Conservation (phyloP, 208 protist genomes). For the Wallacemonas sp. region DNA sequence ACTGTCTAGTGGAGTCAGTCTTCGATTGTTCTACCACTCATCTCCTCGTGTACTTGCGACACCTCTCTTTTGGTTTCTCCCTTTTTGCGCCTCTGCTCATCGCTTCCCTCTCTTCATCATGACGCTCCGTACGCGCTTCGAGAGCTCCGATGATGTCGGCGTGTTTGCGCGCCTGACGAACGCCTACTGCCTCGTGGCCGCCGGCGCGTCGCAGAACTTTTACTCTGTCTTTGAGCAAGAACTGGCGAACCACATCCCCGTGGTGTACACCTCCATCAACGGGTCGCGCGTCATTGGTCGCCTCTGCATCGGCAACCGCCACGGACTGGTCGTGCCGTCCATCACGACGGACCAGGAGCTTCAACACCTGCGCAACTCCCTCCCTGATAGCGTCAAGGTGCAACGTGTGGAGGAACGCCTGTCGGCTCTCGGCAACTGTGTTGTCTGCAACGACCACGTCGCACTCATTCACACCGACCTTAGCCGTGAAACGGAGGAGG, state of each 20-base stretch:
- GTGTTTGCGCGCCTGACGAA: constrained; percentile 99
- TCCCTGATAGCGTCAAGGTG: constrained; percentile 97
- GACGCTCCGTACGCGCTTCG: constrained; percentile 96
- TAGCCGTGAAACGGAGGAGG: constrained; percentile 99
- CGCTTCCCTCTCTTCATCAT: constrained; percentile 26
- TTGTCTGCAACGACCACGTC: constrained; percentile 99
- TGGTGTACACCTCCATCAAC: constrained; percentile 97
- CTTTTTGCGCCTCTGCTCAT: neutral
- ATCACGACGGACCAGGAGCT: constrained; percentile 99
- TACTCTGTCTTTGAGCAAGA: constrained; percentile 99
- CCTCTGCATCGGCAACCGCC: constrained; percentile 96
- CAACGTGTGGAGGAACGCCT: constrained; percentile 98
- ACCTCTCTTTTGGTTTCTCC: neutral
- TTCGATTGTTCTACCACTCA: neutral
- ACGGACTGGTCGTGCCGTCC: constrained; percentile 98
- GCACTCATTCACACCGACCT: constrained; percentile 99
- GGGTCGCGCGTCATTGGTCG: constrained; percentile 96
- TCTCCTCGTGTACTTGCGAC: neutral
- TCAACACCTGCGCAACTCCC: constrained; percentile 98
- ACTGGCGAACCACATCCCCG: constrained; percentile 98
- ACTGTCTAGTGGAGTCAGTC: neutral
- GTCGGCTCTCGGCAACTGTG: constrained; percentile 98
- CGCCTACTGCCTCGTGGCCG: constrained; percentile 98
- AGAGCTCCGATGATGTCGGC: constrained; percentile 99
- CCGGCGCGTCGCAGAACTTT: constrained; percentile 98